Conservation (phyloP, 1,139 yeast species). For the Kurtzmaniella quercitrusa region DNA sequence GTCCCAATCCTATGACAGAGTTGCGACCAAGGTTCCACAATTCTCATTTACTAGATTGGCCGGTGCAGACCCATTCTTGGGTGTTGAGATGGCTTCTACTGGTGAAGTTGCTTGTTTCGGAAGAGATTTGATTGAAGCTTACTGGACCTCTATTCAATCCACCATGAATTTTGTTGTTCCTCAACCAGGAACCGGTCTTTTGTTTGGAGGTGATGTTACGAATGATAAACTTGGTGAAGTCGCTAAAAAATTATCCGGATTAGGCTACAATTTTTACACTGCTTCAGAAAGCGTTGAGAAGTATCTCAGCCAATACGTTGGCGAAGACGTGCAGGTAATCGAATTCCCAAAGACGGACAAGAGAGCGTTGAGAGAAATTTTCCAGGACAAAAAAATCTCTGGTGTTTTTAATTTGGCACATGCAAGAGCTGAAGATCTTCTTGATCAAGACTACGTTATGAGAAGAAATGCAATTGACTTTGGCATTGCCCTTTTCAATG, state of each 20-base stretch:
- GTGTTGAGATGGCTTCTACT: constrained; percentile 98
- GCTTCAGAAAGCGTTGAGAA: constrained; percentile 70
- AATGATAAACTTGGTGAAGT: constrained; percentile 70
- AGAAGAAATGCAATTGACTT: constrained; percentile 98
- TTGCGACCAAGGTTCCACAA: constrained; percentile 97
- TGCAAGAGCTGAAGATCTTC: constrained; percentile 78
- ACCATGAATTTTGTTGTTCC: constrained; percentile 97
- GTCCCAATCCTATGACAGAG: constrained; percentile 61
- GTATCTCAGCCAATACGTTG: constrained; percentile 53
- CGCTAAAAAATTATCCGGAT: constrained; percentile 61
- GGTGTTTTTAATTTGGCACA: constrained; percentile 90
- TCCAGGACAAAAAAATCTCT: constrained; percentile 77
- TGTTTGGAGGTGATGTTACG: constrained; percentile 89
- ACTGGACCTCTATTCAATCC: constrained; percentile 96
- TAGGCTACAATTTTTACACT: constrained; percentile 80
- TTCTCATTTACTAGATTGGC: constrained; percentile 97
- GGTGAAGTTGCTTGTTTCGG: constrained; percentile 99
- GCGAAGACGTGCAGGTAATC: constrained; percentile 57
- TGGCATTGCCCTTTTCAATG: constrained; percentile 93
- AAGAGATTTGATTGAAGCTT: constrained; percentile 77
- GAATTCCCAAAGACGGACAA: constrained; percentile 92
- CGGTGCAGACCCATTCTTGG: constrained; percentile 98
- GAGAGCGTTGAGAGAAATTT: constrained; percentile 87
- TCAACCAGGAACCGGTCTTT: constrained; percentile 79
- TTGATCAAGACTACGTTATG: constrained; percentile 94